phyloP scores from a whole-genome alignment of 768 basidiomycete species.

The Rickenella mellea region DNA sequence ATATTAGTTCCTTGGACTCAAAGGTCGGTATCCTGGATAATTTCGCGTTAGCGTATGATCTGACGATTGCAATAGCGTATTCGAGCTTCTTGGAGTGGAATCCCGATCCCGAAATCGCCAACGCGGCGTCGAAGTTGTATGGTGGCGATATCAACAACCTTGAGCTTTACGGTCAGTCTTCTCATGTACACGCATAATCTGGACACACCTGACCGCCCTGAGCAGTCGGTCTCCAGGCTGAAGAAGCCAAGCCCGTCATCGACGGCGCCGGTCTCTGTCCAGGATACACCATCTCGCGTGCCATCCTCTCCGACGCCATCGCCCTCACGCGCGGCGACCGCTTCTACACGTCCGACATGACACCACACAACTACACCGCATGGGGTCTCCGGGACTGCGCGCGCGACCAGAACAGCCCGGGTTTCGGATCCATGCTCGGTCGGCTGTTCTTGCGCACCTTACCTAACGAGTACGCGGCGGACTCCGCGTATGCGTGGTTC shows the following conservation, averaged over 20 bases:
- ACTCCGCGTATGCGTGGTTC: slow-evolving; percentile 79
- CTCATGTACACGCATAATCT: neutral
- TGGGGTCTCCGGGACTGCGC: slow-evolving; percentile 85
- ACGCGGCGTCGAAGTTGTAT: slow-evolving; percentile 70
- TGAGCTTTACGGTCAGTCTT: slow-evolving; percentile 64
- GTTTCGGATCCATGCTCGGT: slow-evolving; percentile 63
- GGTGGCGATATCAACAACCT: slow-evolving; percentile 58
- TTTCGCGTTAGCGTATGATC: neutral
- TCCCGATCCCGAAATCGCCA: slow-evolving; percentile 54
- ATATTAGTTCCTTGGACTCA: slow-evolving; percentile 69
- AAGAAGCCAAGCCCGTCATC: slow-evolving; percentile 52
- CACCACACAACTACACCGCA: slow-evolving; percentile 68
- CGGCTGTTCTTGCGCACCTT: slow-evolving; percentile 67
- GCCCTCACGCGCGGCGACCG: slow-evolving; percentile 81
- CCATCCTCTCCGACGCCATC: slow-evolving; percentile 80
- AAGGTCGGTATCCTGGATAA: slow-evolving; percentile 34
- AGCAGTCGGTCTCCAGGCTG: slow-evolving; percentile 18
- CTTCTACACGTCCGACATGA: slow-evolving; percentile 74
- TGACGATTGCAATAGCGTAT: slow-evolving; percentile 39
- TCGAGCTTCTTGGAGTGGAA: slow-evolving; percentile 76
- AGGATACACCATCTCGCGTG: slow-evolving; percentile 79
- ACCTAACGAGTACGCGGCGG: slow-evolving; percentile 56
- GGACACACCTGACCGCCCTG: neutral
- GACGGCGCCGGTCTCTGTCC: slow-evolving; percentile 78
- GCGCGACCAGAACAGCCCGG: slow-evolving; percentile 58